Base-by-base conservation (phyloP, 139 green algal genomes). In the Eudorina sp. region DNA sequence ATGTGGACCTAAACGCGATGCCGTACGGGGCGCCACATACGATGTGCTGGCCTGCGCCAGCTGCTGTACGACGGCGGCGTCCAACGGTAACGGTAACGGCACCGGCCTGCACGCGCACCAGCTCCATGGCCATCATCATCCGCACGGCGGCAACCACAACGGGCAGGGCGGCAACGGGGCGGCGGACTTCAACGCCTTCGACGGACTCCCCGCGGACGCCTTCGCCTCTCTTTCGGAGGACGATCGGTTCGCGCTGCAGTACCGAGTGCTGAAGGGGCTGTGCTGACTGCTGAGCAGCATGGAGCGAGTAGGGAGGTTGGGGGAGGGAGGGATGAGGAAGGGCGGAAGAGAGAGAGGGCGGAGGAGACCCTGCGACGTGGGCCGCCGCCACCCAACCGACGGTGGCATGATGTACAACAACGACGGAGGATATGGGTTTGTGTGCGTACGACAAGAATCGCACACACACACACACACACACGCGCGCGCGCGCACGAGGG, bases 1-100 rank as follows among this genome's bases (percentile, higher is more conserved):
- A 14, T 98, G 96, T 75, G 96, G 96, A 0, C 96, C 96, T 27
- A 98, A 96, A 81, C 90, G 90, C 53, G 95, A 98, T 29, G 94
- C 96, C 21, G 96, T 98, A 53, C 88, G 95, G 0, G 96, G 92
- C 14, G 96, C 93, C 13, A 95, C 92, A 9, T 96, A 92, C 64
- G 95, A 97, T 73, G 51, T 97, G 21, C 87, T 96, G 70, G 66
- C 66, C 19, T 72, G 79, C 18, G 53, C 29, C 55, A 55, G 23
- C 58, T 38, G 2, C 78, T 53, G 23, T 38, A 45, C 75, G 31
- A 25, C 38, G 23, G 29, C 11, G 23, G n/a, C 34, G 38, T 87
- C 76, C 25, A 5, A n/a, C 41, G 80, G n/a, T n/a, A n/a, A n/a
- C n/a, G n/a, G n/a, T n/a, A n/a, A n/a, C n/a, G n/a, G n/a, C n/a